Evolutionary conservation across 768 basidiomycete species (phyloP).

Genomic region (Pleurotus cornucopiae): DNA sequence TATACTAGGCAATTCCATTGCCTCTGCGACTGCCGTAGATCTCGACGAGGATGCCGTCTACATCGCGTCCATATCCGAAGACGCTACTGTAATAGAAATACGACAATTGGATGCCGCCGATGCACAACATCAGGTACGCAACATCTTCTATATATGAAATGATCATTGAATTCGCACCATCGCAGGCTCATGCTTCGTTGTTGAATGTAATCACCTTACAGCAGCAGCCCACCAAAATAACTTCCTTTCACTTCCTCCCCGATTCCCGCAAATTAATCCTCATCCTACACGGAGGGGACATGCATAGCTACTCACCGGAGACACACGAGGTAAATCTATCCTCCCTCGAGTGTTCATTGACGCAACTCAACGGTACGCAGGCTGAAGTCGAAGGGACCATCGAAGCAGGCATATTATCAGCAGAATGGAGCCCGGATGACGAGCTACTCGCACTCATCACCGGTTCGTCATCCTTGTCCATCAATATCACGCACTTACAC

Average conservation of each 20-base stretch:
- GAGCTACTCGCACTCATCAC: constrained; percentile 80
- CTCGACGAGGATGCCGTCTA: constrained; percentile 60
- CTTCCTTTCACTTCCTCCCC: constrained; percentile 65
- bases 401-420: constrained; percentile 78
- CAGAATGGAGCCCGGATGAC: constrained; percentile 91
- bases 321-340: constrained; percentile 43
- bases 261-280: constrained; percentile 66
- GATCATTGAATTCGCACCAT: no score
- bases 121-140: background rate
- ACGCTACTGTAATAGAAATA: constrained; percentile 46
- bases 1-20: constrained; percentile 21
- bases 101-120: constrained; percentile 37
- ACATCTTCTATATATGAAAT: no score
- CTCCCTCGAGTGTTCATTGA: background rate
- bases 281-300: constrained; percentile 78
- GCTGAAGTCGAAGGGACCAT: constrained; percentile 83
- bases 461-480: constrained; percentile 36
- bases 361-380: constrained; percentile 30
- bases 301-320: constrained; percentile 60
- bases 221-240: constrained; percentile 33
- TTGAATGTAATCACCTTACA: no score
- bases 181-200: no score
- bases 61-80: constrained; percentile 50
- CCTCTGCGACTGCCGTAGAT: constrained; percentile 53
- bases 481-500: background rate